Conservation (phyloP, 2,329 filamentous ascomycete species). For the Zalaria obscura region DNA sequence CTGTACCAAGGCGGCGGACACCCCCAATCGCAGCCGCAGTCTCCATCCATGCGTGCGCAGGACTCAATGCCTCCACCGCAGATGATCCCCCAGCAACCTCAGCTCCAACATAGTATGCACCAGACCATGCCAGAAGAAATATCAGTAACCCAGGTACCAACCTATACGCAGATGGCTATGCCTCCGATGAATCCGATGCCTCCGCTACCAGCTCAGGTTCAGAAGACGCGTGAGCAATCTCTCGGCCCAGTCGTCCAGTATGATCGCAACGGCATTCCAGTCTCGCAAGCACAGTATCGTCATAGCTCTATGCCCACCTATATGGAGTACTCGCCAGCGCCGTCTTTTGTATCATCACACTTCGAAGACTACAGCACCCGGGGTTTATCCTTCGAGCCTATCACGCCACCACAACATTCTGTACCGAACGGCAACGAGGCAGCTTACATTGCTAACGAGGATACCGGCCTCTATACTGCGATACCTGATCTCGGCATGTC, state of each 20-base stretch:
- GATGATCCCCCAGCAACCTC: conserved; percentile 50
- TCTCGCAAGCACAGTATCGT: conserved; percentile 72
- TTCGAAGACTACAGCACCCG: conserved; percentile 97
- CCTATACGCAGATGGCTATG: conserved; percentile 62
- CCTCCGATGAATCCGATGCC: conserved; percentile 37
- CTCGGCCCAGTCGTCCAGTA: conserved; percentile 64
- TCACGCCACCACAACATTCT: conserved; percentile 88
- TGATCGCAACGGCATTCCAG: conserved; percentile 79
- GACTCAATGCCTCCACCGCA: conserved; percentile 88
- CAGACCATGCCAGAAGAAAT: conserved; percentile 45
- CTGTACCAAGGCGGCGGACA: conserved; percentile 46
- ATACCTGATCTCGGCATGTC: conserved; percentile 78
- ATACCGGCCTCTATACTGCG: conserved; percentile 87
- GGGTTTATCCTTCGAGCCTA: conserved; percentile 88
- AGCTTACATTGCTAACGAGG: conserved; percentile 95
- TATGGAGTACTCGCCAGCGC: conserved; percentile 94
- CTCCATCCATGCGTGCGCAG: conserved; percentile 78
- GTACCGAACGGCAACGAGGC: conserved; percentile 60
- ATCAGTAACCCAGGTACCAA: conserved; percentile 44
- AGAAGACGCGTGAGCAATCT: conserved; percentile 77
- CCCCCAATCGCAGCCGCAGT: conserved; percentile 57
- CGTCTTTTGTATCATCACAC: conserved; percentile 96
- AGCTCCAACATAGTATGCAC: conserved; percentile 18
- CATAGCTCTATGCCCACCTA: conserved; percentile 98
- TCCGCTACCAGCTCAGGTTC: conserved; percentile 53